phyloP scores from a whole-genome alignment of 2,329 filamentous ascomycete genomes.

The Pyricularia sp. region DNA sequence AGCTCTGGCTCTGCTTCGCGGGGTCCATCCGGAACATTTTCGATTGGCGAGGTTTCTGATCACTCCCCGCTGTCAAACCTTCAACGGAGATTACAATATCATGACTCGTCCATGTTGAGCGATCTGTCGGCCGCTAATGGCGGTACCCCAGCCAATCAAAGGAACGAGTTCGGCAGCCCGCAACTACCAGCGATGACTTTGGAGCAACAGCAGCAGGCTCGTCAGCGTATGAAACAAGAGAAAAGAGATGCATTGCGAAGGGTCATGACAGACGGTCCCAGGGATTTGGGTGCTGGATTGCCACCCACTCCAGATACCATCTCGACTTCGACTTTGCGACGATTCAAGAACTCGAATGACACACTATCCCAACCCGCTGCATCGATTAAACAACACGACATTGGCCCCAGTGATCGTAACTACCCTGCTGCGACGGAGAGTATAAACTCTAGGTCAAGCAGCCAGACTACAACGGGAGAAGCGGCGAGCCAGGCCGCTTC shows the following conservation, averaged over 20 bases:
- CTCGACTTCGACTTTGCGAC: slow-evolving; percentile 43
- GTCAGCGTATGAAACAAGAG: slow-evolving; percentile 25
- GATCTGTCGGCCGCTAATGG: slow-evolving; percentile 14
- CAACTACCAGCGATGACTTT: slow-evolving; percentile 8
- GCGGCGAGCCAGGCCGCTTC: slow-evolving; percentile 18
- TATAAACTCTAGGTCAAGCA: slow-evolving; percentile 15
- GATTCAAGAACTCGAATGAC: slow-evolving; percentile 41
- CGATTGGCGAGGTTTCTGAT: slow-evolving; percentile 35
- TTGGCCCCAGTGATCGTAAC: slow-evolving; percentile 19
- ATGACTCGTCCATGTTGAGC: background rate
- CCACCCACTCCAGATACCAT: slow-evolving; percentile 53
- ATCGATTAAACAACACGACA: slow-evolving; percentile 6
- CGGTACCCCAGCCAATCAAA: slow-evolving; percentile 10
- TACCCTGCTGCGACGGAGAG: slow-evolving; percentile 22
- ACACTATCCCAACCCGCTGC: slow-evolving; percentile 22
- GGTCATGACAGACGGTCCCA: slow-evolving; percentile 37
- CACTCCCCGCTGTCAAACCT: slow-evolving; percentile 41
- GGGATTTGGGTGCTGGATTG: slow-evolving; percentile 30
- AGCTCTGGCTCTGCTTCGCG: slow-evolving; percentile 21
- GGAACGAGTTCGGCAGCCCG: slow-evolving; percentile 10
- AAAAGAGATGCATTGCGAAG: slow-evolving; percentile 37
- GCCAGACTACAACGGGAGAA: slow-evolving; percentile 9
- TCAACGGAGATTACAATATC: slow-evolving; percentile 23
- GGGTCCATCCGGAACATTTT: slow-evolving; percentile 25
- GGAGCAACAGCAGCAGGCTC: slow-evolving; percentile 2